Evolutionary conservation across 371 early-diverging fungal species (phyloP), one percentile per base, ranked within the genome.

Genomic region (Dichotomocladium elegans): DNA sequence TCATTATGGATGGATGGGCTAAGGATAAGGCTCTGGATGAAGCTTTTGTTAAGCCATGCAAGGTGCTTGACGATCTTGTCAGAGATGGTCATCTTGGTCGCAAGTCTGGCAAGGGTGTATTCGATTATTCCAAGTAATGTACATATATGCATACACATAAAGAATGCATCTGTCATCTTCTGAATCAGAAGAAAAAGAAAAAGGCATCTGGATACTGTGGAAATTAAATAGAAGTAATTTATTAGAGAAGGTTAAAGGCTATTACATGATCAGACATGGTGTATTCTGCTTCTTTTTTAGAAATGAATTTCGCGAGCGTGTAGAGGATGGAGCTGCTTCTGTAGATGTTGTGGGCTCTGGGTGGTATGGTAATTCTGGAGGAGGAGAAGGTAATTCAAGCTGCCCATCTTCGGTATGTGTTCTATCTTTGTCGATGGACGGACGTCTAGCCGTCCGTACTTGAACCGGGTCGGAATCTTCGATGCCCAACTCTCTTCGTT

Each of bases 101-200:
- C 56, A 98, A 98, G 80, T 64, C 83, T 45, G 96, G 96, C 37
- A 76, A 79, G 58, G 97, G 97, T 6, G 94, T 94, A 72, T 95
- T 93, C 69, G 81, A 88, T 41, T 94, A 94, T 51, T 41, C 49
- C 41, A 70, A 70, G 31, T 63, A 57, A 46, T 34, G 12, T 12
- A 3, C 3, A 34, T 34, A 37, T n/a, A 37, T n/a, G n/a, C n/a
- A n/a, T n/a, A n/a, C n/a, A n/a, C n/a, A n/a, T n/a, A n/a, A n/a
- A n/a, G n/a, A n/a, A n/a, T n/a, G n/a, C n/a, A n/a, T n/a, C n/a
- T n/a, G n/a, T n/a, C n/a, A n/a, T n/a, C n/a, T n/a, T n/a, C n/a
- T n/a, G n/a, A n/a, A n/a, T n/a, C n/a, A n/a, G n/a, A n/a, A n/a
- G n/a, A n/a, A n/a, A n/a, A n/a, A n/a, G n/a, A n/a, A n/a, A n/a